Evolutionary conservation across 805 yeast genomes (phyloP), one percentile per base, ranked within the genome.

Genomic region (Candida ficus): DNA sequence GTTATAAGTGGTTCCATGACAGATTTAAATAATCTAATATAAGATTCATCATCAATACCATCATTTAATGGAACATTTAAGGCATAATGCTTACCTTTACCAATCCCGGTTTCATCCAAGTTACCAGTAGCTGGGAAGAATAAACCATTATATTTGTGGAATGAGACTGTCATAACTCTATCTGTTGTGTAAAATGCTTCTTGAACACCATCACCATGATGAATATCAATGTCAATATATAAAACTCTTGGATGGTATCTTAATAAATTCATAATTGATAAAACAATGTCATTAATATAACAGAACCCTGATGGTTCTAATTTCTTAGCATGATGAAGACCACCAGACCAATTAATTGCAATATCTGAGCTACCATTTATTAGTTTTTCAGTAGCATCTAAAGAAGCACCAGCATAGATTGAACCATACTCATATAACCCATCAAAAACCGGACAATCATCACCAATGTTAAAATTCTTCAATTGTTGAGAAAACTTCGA

Each of bases 71-170:
- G 96, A 33, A 88, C 95, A 58, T 88, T 88, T 37, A 88, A 77
- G 2, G 91, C 72, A 60, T 84, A 84, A 59, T 88, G 76, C 57
- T 86, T 84, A 44, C 96, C 96, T 47, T 75, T 75, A 26, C 88
- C 88, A 27, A 85, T 84, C 37, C 96, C 96, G 37, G 77, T 74
- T 58, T 88, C 96, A 49, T 87, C 76, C 42, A 83, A 67, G 52
- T 84, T 86, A 45, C 96, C 96, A 0, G 96, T 88, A 37, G 95
- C 96, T 2, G 96, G 96, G 71, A 88, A 88, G 57, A 85, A 88
- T 61, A 84, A 93, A 19, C 95, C 95, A 13, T 40, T 40, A 49
- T 86, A 89, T 59, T 89, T 89, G 66, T 88, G 96, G 67, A 88
- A 87, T 6, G 95, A 84, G 41, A 83, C 75, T 2, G 96, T 87